phyloP scores from a whole-genome alignment of 2,329 filamentous ascomycete species.

The Fusarium zealandicum region DNA sequence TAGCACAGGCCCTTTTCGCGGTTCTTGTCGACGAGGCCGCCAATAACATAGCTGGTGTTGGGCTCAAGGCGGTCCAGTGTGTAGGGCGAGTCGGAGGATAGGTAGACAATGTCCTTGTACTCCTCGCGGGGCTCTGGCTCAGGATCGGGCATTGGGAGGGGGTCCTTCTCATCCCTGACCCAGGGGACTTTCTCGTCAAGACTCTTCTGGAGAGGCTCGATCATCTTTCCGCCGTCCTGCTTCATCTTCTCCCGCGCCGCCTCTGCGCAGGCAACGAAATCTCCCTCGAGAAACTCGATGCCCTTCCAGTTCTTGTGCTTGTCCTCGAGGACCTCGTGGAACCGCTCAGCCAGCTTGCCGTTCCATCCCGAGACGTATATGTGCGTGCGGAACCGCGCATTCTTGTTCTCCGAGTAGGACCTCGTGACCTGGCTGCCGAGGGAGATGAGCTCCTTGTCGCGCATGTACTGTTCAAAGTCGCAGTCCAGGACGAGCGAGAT shows the following conservation, averaged over 20 bases:
- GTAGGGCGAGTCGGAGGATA: slow-evolving; percentile 89
- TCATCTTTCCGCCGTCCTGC: slow-evolving; percentile 61
- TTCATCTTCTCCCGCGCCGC: slow-evolving; percentile 74
- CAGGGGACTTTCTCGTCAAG: slow-evolving; percentile 43
- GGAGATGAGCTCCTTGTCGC: slow-evolving; percentile 82
- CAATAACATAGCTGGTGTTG: slow-evolving; percentile 90
- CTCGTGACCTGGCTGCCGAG: slow-evolving; percentile 84
- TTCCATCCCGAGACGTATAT: slow-evolving; percentile 81
- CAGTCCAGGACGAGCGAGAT: slow-evolving; percentile 88
- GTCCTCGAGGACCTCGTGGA: slow-evolving; percentile 75
- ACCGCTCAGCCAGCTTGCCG: slow-evolving; percentile 76
- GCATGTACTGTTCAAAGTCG: slow-evolving; percentile 90
- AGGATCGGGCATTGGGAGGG: slow-evolving; percentile 46
- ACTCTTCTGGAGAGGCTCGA: slow-evolving; percentile 61
- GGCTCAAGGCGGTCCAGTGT: slow-evolving; percentile 84
- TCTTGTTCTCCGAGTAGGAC: slow-evolving; percentile 87
- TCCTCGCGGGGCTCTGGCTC: slow-evolving; percentile 45
- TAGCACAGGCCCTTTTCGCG: slow-evolving; percentile 95
- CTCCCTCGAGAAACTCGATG: slow-evolving; percentile 73
- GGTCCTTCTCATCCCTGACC: slow-evolving; percentile 44
- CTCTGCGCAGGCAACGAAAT: slow-evolving; percentile 74
- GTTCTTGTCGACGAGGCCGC: slow-evolving; percentile 95
- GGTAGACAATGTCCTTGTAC: slow-evolving; percentile 73
- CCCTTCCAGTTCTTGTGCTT: slow-evolving; percentile 83
- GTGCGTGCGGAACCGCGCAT: slow-evolving; percentile 71